Evolutionary conservation across 176 grass and related monocot species (phyloP), one percentile per base, ranked within the genome.

Genomic region (Elymus sibiricus): DNA sequence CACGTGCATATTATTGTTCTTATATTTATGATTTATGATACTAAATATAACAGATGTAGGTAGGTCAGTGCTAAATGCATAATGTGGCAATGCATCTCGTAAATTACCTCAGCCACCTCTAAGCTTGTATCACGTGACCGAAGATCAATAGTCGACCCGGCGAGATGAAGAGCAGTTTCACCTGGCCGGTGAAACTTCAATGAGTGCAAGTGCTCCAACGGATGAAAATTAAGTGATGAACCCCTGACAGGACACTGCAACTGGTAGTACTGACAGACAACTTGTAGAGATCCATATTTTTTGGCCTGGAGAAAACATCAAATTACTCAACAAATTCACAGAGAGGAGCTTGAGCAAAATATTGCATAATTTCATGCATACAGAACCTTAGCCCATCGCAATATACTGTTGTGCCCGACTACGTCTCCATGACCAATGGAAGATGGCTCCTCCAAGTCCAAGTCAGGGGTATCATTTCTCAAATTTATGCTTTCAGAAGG

Each of bases 111-210:
- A 83, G 94, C 87, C 81, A 97, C 64, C 88, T 99, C 92, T 80
- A 97, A 92, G 83, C 92, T 94, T 82, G 90, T 86, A 88, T 90
- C 90, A 51, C 89, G 87, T 79, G 94, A 97, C 74, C 87, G 85
- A 87, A 97, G 86, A 86, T 99, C 97, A 84, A 99, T 91, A 56
- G 90, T 89, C 27, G 94, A 93, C 40, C 94, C 97, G 86, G 94
- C 97, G 89, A 96, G 95, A 84, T 92, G 90, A 94, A 99, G 97
- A 91, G 88, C 85, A 24, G 94, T 94, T 91, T 99, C 97, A 85
- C 92, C 89, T 31, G 97, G 90, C 25, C 97, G 92, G 72, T 99
- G 92, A 91, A 96, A 99, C 76, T 85, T 91, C 80, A 99, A 91
- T 47, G 89, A 87, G 88, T 99, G 94, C 79, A 99, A 87, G 82